Base-by-base conservation (phyloP, 2,329 filamentous ascomycete genomes). In the Botrytis porri region DNA sequence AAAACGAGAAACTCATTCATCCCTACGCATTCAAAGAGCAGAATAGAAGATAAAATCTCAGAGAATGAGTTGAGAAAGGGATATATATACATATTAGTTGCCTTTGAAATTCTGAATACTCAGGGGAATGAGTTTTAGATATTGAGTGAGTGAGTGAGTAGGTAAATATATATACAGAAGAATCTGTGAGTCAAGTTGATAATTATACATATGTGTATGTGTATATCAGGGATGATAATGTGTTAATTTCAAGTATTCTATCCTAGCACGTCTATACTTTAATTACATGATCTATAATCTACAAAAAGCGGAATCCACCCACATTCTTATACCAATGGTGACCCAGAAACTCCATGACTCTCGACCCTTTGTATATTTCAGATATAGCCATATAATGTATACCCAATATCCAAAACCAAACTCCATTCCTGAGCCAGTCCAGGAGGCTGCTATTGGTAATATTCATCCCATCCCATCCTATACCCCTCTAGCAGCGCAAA, bases 221-320 rank as follows among this genome's bases (percentile, higher is more conserved):
- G 22, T 5, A 2, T 51, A 5, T 5, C 6, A 16, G 51, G 8
- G 3, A 29, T 57, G 3, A 57, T 2, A 57, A 57, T 29, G 0
- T 9, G 32, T 57, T 57, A 18, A 29, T 57, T 18, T 18, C n/a
- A 8, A 32, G n/a, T 57, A 29, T 22, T 0, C 14, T 18, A 57
- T 41, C n/a, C 6, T 32, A 9, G 6, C 2, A 18, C 6, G 8
- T 29, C n/a, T 29, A 57, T 8, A 57, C 51, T 9, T 5, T 12
- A n/a, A 16, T n/a, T n/a, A 5, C 2, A 57, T 18, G 6, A 57
- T 54, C 12, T 29, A 16, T 16, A n/a, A 25, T 54, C 14, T 8
- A 16, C 6, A 54, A 54, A 3, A 3, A 6, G 18, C 0, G 29
- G 6, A 0, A 16, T 14, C 51, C 3, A 18, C 5, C 6, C 12